Base-by-base conservation (phyloP, 495 filamentous ascomycete genomes). In the Penicillium dipodomyicola region DNA sequence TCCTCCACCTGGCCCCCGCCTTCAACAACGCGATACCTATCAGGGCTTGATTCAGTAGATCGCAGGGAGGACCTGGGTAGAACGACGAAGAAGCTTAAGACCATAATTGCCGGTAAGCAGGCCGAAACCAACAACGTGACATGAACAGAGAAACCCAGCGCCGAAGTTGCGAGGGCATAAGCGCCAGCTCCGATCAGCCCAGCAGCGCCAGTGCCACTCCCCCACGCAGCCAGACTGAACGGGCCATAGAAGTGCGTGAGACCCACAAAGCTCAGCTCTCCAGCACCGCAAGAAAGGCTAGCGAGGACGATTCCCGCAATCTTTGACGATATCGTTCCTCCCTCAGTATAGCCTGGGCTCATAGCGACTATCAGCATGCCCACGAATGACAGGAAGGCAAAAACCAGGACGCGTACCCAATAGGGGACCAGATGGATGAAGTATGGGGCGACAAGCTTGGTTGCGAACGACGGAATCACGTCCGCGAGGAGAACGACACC, bases 191-290 rank as follows among this genome's bases (percentile, higher is more conserved):
- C 94, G 6, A 92, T 73, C 60, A 98, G 65, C 2, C 94, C 94
- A 1, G 94, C 94, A 0, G 85, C 94, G 4, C 94, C 94, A 0
- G 94, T 97, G 0, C 94, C 94, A 63, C 87, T 92, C 0, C 91
- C 87, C 94, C 94, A 98, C 12, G 90, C 85, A 5, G 93, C 94
- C 42, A 97, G 75, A 61, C 90, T 92, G 68, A 90, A 89, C n/a
- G 80, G 84, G 0, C 94, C 94, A 60, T 97, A 97, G 70, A 86
- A 96, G 67, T 98, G 94, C 25, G 94, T 96, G 62, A 98, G 67
- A 4, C 90, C 87, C 15, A 98, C 71, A 65, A 98, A 96, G 61
- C 87, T 92, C 44, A 96, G 72, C 76, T 97, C 94, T 6, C 94
- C 94, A 7, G 77, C 87, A 10, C 94, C 94, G 54, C 86, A 89